Evolutionary conservation across 441 rosid genomes (phyloP), one percentile per base, ranked within the genome.

Genomic region (Aquilaria agallochum): DNA sequence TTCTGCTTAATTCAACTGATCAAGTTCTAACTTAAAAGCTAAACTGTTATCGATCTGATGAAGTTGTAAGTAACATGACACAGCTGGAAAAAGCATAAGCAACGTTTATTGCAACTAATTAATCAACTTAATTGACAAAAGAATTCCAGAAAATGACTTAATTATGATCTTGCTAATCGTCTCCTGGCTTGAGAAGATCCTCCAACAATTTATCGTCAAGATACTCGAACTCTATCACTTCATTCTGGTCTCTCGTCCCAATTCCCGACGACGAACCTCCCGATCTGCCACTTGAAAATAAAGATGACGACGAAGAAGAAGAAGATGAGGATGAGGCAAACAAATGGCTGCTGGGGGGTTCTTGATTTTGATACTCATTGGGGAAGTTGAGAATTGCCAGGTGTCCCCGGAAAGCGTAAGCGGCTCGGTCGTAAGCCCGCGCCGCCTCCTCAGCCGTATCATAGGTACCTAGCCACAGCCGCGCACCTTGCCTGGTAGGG

Each of bases 351-450:
- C 42, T 20, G 11, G 71, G 15, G 45, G 58, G 66, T 48, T 9
- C 51, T 5, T 72, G 64, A 34, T 63, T 53, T 11, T 81, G 88
- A 53, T 75, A 72, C 55, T 87, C 94, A 15, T 87, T 87, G 1
- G 92, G 95, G 65, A 87, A 90, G 73, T 90, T 87, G 52, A 90
- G 92, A 60, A 90, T 82, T 6, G 96, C 96, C 30, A 70, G 67
- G 56, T 83, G 83, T 31, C 92, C 92, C 12, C 92, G 73, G 69
- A 90, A 77, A 1, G 84, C 68, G 15, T 74, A 90, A 55, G 95
- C 95, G 9, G 96, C 92, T 65, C 80, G 66, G 53, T 90, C 95
- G 59, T 90, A 90, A 0, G 96, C 96, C 13, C 89, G 74, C 5
- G 95, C 96, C 2, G 90, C 96, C 31, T 85, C 92, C 58, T 85